phyloP scores from a whole-genome alignment of 176 grass and related monocot genomes.

The Oropetium thomaeum region DNA sequence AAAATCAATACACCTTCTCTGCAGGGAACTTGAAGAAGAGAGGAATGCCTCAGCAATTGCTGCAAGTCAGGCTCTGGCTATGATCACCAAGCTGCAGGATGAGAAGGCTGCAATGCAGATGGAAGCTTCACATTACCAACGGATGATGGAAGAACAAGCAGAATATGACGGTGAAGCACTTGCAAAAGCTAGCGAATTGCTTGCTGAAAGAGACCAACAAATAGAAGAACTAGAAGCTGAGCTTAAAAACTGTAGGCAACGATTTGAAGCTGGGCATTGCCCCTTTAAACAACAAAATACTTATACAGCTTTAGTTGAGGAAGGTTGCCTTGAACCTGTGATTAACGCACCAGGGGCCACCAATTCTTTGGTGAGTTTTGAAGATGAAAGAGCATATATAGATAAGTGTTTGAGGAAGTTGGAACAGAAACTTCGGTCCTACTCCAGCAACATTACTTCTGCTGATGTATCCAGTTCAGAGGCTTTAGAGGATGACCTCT shows the following conservation, averaged over 20 bases:
- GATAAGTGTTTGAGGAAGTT: slow-evolving; percentile 49
- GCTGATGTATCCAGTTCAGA: slow-evolving; percentile 36
- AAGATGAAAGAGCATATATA: slow-evolving; percentile 58
- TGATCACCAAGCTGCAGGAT: slow-evolving; percentile 97
- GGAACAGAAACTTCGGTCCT: slow-evolving; percentile 52
- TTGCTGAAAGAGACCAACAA: slow-evolving; percentile 80
- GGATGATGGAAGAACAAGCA: slow-evolving; percentile 97
- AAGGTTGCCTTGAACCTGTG: slow-evolving; percentile 1
- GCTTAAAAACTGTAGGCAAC: slow-evolving; percentile 48
- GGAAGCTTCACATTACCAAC: slow-evolving; percentile 91
- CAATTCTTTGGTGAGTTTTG: slow-evolving; percentile 43
- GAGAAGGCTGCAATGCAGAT: slow-evolving; percentile 94
- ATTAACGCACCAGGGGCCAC: slow-evolving; percentile 1
- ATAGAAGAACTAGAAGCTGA: slow-evolving; percentile 67
- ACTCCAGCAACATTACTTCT: slow-evolving; percentile 52
- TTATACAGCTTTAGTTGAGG: background rate
- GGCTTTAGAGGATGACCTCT: slow-evolving; percentile 46
- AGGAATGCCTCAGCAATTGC: slow-evolving; percentile 88
- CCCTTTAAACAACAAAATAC: slow-evolving; percentile 18
- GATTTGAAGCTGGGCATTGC: slow-evolving; percentile 11
- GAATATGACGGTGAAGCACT: slow-evolving; percentile 78
- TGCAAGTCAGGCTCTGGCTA: slow-evolving; percentile 83
- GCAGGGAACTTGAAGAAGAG: slow-evolving; percentile 91
- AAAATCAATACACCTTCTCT: slow-evolving; percentile 76
- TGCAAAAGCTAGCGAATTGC: slow-evolving; percentile 56